A percentile compares a stretch with the other conserved stretches of the same genome.
These are phyloP conservation scores for Davidsoniella neocaledoniae DNA, from an alignment of 2,329 filamentous ascomycete genomes.

Conservation along the genomic window DNA sequence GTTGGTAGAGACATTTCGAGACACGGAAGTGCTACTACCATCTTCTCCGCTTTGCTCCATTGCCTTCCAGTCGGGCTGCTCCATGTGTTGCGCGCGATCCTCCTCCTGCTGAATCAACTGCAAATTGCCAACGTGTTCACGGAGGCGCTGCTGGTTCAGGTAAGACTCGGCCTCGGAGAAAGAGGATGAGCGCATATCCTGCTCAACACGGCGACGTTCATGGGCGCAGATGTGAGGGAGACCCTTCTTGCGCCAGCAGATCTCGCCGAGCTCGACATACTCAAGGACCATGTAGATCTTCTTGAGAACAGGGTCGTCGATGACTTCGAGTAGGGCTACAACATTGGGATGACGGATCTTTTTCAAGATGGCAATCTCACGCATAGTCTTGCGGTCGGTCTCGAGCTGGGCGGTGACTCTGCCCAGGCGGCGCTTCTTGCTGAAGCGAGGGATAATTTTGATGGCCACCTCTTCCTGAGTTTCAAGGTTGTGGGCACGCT, in stretches of 20 bases:
- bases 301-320: conserved; percentile 87
- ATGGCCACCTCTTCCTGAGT: conserved; percentile 75
- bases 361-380: conserved; percentile 94
- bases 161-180: conserved; percentile 31
- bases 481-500: conserved; percentile 67
- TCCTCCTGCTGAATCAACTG: conserved; percentile 39
- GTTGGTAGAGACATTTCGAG: conserved; percentile 26
- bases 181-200: conserved; percentile 34
- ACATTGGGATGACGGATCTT: conserved; percentile 97
- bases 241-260: conserved; percentile 84
- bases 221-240: conserved; percentile 66
- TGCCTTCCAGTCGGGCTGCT: conserved; percentile 61
- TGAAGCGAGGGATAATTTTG: conserved; percentile 95
- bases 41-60: conserved; percentile 52
- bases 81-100: conserved; percentile 22
- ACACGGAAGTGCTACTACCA: conserved; percentile 24
- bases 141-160: conserved; percentile 39
- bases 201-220: conserved; percentile 66
- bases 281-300: conserved; percentile 98
- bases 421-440: conserved; percentile 82
- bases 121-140: conserved; percentile 40
- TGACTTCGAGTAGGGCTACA: conserved; percentile 87
- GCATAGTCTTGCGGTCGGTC: conserved; percentile 58
- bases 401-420: conserved; percentile 51
- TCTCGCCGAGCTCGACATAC: conserved; percentile 84